Base-by-base conservation (phyloP, 306 rosid genomes). In the Castanea sativa region DNA sequence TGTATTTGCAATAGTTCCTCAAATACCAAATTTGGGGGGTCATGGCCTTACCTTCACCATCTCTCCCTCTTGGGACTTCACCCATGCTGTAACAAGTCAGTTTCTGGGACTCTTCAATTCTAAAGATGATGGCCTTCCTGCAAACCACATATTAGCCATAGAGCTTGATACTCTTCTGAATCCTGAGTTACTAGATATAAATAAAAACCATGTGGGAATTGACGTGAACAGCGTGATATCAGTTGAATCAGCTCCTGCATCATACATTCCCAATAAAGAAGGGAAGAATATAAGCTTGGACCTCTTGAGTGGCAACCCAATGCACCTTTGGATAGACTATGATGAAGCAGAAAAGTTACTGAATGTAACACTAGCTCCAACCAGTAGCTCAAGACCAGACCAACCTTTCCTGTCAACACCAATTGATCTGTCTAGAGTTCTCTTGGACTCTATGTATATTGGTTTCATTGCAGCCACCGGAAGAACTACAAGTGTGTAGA, bases 381-480 rank as follows among this genome's bases (percentile, higher is more conserved):
- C 73, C 2, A 14, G 20, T 4, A 71, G 35, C 27, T n/a, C 25
- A 2, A 85, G 75, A 71, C 83, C 88, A 6, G 21, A 30, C 14
- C 14, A 3, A 52, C 76, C 86, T 19, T 73, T 81, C 6, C 29
- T 85, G 41, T 81, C 81, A 29, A 74, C 55, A 32, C 20, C 45
- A 19, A 4, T n/a, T 9, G 63, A 57, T 20, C 12, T 57, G 29
- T 57, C 63, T 20, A 11, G 20, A 57, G 23, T 57, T 57, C 0
- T 43, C 89, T 79, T 59, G 21, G 32, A 79, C 18, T 56, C 16
- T 53, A 82, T 85, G 84, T 76, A 74, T 55, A 74, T 82, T 19
- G 88, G 88, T 14, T 85, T 82, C 67, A 82, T 84, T 15, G 73
- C 88, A 1, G 65, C 88, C 59, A 76, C 79, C 2, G 88, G 86